Base-by-base conservation (phyloP, 2,329 filamentous ascomycete species). In the Colletotrichum magnum region DNA sequence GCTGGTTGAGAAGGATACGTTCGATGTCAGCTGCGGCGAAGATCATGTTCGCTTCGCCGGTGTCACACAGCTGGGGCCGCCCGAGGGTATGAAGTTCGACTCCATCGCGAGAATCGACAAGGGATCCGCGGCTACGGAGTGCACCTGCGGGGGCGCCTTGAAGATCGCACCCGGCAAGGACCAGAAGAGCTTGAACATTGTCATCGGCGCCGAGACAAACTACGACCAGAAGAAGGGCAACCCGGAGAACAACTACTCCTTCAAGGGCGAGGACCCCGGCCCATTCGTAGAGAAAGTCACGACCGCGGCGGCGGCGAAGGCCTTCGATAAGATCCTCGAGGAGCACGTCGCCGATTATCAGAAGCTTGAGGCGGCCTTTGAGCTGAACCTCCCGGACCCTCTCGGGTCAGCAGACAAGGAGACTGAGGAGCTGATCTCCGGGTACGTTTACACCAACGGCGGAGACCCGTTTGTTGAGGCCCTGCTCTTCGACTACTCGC, bases 381-480 rank as follows among this genome's bases (percentile, higher is more conserved):
- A 73, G 0, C 74, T 88, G 2, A 74, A 79, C 1, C 78, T 88
- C 0, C 84, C 85, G 0, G 85, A 88, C 58, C 74, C 79, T 0
- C 72, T 78, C 5, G 73, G 74, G 12, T 87, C 86, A 0, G 74
- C 78, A 2, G 73, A 72, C 0, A 71, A 78, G 7, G 82, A 85
- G 59, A 85, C 82, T 0, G 71, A 75, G 1, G 68, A 90, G 13
- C 66, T 83, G 2, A 74, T 84, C 32, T 60, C 74, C 4, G 72
- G 72, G 16, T 81, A 82, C 43, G 72, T 76, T 43, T 72, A 73
- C 13, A 74, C 75, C 5, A 72, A 68, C n/a, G 51, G 72, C 0
- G 81, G 84, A 2, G 84, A 89, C 62, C 86, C 87, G 0, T 88
- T 82, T 45, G 75, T 90, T 2, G 86, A 89, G 58, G 80, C 78